Base-by-base conservation (phyloP, 2,329 filamentous ascomycete genomes). In the Cyphellophora europaea region DNA sequence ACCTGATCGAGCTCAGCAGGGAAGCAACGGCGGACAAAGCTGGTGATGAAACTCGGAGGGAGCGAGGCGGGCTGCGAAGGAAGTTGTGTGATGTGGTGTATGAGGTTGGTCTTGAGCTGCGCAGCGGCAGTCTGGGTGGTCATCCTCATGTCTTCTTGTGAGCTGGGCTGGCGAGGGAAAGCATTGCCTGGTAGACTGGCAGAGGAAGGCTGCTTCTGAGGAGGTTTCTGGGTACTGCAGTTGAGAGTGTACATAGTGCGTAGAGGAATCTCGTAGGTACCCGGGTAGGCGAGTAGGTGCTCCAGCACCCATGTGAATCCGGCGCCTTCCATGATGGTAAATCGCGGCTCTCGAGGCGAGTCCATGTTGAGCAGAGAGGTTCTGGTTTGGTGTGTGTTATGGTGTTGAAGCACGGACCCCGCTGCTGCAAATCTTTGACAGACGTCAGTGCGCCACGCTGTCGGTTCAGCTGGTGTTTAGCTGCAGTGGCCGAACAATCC, bases 171-270 rank as follows among this genome's bases (percentile, higher is more conserved):
- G 10, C 38, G 40, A 8, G 49, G 42, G 15, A 48, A 52, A 5
- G 51, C 34, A 43, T 62, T 52, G 42, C 58, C 52, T 25, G 48
- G 41, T 12, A 50, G 42, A n/a, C 56, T 51, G 19, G 54, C 51
- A 17, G 61, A 57, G 19, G 62, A 50, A 39, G 57, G 44, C 36
- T 18, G 37, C n/a, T n/a, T n/a, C n/a, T 8, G n/a, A 8, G 21
- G 21, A 25, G 21, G 33, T 18, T 40, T 49, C 32, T 36, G 49
- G 15, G 44, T 47, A 37, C 46, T 43, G 47, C 17, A 56, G 53
- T 37, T 58, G 53, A 81, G 64, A 16, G 70, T 69, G 59, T 79
- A 80, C 72, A 80, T 79, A 43, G 74, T 79, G 38, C 76, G 71
- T 17, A 81, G 63, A 13, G 77, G 77, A 19, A 80, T 73, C 49